Evolutionary conservation across 148 eudicot species (phyloP), one percentile per base, ranked within the genome.

Genomic region (Amaranthus hypochondriacus): DNA sequence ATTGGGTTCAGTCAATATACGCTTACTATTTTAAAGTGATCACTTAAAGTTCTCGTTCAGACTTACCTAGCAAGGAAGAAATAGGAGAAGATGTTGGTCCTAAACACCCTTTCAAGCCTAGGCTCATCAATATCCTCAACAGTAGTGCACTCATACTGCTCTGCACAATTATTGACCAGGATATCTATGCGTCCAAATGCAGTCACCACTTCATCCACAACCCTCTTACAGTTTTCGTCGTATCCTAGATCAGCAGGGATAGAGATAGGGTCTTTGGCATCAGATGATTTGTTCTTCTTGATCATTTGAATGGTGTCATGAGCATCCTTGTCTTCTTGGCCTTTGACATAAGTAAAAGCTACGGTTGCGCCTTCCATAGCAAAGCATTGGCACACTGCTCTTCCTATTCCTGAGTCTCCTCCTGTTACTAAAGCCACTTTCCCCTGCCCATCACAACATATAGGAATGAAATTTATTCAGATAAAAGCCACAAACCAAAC

Each of bases 331-430:
- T 91, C 97, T 61, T 91, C 98, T 0, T 79, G 88, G 0, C 83
- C 83, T 77, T 94, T 92, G 56, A 94, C 92, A 53, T 87, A 94
- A 0, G 96, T 94, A 76, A 94, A 86, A 7, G 96, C 97, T 73
- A 94, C 88, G 2, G 90, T 88, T 2, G 98, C 98, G n/a, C 98
- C 98, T 75, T 92, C 97, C 56, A 79, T 68, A 0, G 86, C 85
- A 13, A 89, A 94, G 79, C 83, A 82, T 62, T 85, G 85, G 56
- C 89, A 82, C 52, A 89, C 96, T 1, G 98, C 95, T 71, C 91
- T 76, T 3, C 98, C 98, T 65, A 94, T 94, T 9, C 98, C 98
- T 0, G 95, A 94, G 75, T 91, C 98, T 4, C 98, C 98, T 5
- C 98, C 97, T 12, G 96, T 84, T 66, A 94, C 96, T 57, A 94